Base-by-base conservation (phyloP, 306 rosid species). In the Quercus aquifolioides region DNA sequence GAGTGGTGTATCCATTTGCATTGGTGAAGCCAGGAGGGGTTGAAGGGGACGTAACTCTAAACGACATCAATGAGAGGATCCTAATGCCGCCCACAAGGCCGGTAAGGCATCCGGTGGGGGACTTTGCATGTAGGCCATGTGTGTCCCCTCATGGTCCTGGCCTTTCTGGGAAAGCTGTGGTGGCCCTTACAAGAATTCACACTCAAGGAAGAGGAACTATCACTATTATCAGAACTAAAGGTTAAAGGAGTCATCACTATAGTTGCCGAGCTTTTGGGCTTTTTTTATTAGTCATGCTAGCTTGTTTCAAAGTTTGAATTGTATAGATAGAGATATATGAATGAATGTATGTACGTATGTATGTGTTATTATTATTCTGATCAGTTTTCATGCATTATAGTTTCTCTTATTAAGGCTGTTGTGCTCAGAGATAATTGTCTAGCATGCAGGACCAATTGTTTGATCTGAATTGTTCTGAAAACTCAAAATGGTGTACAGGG, bases 161-260 rank as follows among this genome's bases (percentile, higher is more conserved):
- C 46, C 93, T 95, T 33, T 95, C 99, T 55, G 99, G 99, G 30
- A 96, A 93, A 88, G 94, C 92, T 46, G 98, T 93, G 71, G 98
- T 96, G 84, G 94, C 99, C 73, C 92, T 95, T 64, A 95, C 99
- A 0, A 87, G 87, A 72, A 95, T 95, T 70, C 98, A 95, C 73
- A 95, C 98, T 0, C 99, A 80, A 65, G 99, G 98, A 52, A 85
- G 92, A 87, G 99, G 99, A 76, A 93, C 94, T 5, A 90, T 95
- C 89, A 95, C 99, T 33, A 95, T 95, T 79, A 95, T 95, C 84
- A 91, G 99, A 90, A 95, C 99, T 74, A 93, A 86, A 85, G 97
- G 94, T 38, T 91, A 59, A 92, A 14, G 21, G 30, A 3, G 28
- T 21, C 18, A 19, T 56, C 55, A 14, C 51, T 1, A 31, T 35